Conservation (phyloP, 805 yeast species). For the Metschnikowia anglica region DNA sequence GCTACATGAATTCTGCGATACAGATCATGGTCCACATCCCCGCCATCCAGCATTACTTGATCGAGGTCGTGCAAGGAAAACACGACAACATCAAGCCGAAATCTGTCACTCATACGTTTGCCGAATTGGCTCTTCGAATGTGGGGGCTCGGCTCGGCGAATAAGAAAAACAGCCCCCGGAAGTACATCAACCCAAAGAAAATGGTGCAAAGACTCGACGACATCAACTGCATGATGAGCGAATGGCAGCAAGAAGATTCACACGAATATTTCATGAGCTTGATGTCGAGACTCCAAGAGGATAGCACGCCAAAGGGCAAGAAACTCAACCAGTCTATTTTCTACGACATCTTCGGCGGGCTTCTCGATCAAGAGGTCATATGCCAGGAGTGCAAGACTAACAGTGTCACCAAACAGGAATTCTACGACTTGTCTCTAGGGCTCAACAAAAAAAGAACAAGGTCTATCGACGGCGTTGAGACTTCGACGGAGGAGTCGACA, state of each 20-base stretch:
- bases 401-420: constrained; percentile 87
- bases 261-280: constrained; percentile 96
- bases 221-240: constrained; percentile 93
- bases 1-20: constrained; percentile 94
- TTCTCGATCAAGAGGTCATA: constrained; percentile 77
- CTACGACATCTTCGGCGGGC: constrained; percentile 93
- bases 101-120: constrained; percentile 65
- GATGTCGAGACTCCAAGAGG: constrained; percentile 85
- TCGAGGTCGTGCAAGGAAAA: constrained; percentile 59
- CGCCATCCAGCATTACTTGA: constrained; percentile 79
- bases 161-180: constrained; percentile 27
- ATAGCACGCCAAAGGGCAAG: constrained; percentile 84
- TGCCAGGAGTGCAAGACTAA: constrained; percentile 81
- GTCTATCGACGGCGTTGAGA: constrained; percentile 9
- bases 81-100: constrained; percentile 45
- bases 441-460: constrained; percentile 46
- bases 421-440: constrained; percentile 87
- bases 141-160: constrained; percentile 50
- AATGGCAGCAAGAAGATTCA: constrained; percentile 97
- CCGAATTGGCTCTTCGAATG: constrained; percentile 67
- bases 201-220: constrained; percentile 71
- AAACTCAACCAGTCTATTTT: constrained; percentile 78
- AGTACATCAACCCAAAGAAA: constrained; percentile 71
- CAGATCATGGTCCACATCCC: constrained; percentile 91
- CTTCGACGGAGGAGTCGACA: not conserved